Base-by-base conservation (phyloP, 2,329 filamentous ascomycete genomes). In the Trichoderma sp. region DNA sequence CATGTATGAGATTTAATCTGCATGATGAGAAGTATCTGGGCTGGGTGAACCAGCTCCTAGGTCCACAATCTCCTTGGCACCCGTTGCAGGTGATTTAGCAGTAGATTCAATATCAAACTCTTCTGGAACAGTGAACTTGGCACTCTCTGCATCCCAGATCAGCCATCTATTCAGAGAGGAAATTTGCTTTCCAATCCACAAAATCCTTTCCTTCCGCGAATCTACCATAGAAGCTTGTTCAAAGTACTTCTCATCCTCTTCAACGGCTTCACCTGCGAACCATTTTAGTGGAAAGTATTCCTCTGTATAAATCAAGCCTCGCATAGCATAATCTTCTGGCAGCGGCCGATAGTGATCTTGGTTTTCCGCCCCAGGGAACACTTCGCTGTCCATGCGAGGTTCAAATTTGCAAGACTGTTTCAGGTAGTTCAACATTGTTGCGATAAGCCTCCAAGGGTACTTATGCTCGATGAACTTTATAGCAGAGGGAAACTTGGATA, bases 321-420 rank as follows among this genome's bases (percentile, higher is more conserved):
- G 83, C 68, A 92, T 84, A 0, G 86, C 83, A 72, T 88, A 92
- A 70, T 94, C 91, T 60, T 93, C 91, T 0, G 90, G 89, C 0
- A 93, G 76, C 0, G 91, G 90, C 0, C 84, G 81, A 1, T 82
- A 82, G 0, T 82, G 76, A 1, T 79, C 78, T 35, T 82, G 78
- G 49, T 80, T 81, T 2, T 81, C 81, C 2, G 81, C 80, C 1
- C 79, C 75, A 0, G 87, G 86, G 68, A 91, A 89, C 0, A 78
- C 74, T 1, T 75, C 76, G 35, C 75, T 80, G 37, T 80, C 79
- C 70, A 88, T 79, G 31, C 81, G 75, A 3, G 75, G 75, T 3
- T 77, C 68, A 19, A 73, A 77, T 10, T 75, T 74, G 37, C 73
- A 74, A 0, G 73, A 74, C 3, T 74, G 70, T 27, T 79, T 69